Conservation (phyloP, 2,329 filamentous ascomycete genomes). For the Monilinia aucupariae region DNA sequence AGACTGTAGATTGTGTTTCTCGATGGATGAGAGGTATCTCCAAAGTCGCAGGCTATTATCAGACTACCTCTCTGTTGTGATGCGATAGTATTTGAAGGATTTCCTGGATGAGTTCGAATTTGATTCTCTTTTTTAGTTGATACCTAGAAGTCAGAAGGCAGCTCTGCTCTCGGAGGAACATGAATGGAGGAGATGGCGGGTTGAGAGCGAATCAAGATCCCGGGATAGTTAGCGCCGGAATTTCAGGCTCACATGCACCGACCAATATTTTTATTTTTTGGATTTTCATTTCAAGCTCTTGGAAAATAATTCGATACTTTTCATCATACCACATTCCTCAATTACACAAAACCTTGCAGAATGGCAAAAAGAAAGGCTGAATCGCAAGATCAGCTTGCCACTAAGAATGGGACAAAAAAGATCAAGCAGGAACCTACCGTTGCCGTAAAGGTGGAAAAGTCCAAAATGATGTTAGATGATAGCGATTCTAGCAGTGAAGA, state of each 20-base stretch:
- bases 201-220: constrained; percentile 5
- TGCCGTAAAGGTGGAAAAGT: constrained; percentile 17
- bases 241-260: neutral
- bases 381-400: constrained; percentile 20
- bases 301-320: neutral
- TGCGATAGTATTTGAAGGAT: neutral
- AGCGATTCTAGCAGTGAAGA: constrained; percentile 36
- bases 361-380: constrained; percentile 37
- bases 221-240: constrained; percentile 6
- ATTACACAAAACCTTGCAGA: constrained; percentile 16
- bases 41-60: constrained; percentile 2
- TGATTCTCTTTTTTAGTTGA: neutral
- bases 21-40: neutral
- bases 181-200: constrained; percentile 11
- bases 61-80: neutral
- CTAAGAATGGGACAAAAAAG: constrained; percentile 29
- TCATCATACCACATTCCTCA: neutral
- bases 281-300: constrained; percentile 5
- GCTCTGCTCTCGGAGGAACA: constrained; percentile 14
- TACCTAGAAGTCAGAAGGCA: constrained; percentile 13
- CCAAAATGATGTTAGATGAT: constrained; percentile 46
- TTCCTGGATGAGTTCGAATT: neutral
- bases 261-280: constrained; percentile 15
- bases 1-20: neutral
- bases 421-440: constrained; percentile 24